Evolutionary conservation across 1,139 yeast genomes (phyloP), one percentile per base, ranked within the genome.

Genomic region (Pichia norvegensis): DNA sequence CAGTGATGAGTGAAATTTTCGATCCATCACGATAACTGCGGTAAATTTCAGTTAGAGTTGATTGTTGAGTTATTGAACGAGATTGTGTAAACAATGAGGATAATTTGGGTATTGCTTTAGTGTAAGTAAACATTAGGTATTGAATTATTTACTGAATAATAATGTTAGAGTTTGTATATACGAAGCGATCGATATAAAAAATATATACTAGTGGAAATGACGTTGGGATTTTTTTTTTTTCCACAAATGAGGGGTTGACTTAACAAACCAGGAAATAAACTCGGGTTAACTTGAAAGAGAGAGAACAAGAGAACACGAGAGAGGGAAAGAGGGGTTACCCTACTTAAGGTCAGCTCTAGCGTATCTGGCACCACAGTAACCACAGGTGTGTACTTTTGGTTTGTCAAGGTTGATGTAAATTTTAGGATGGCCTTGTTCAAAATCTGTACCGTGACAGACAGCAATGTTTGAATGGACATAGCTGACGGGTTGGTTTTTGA

Each of bases 401-500:
- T 78, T 80, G 62, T 85, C 95, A 61, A 85, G 74, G 66, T 84
- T 85, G 65, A 86, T 85, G 64, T 69, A 86, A 35, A 86, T 79
- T 66, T 82, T 84, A 43, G 95, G 95, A 63, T 86, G 95, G 21
- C 95, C 95, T 58, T 79, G 85, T 33, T 46, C 49, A 23, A 49
- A 76, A 58, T 73, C 79, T 57, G 86, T 85, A 36, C 95, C 95
- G 60, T 84, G 87, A 62, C 95, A 86, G 20, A 83, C 94, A 2
- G 95, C 95, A 48, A 79, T 64, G 58, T 76, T 74, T 22, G 51
- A 49, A 55, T 76, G 77, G 40, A 85, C 69, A 62, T 76, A 83
- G 57, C 78, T 69, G 42, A 86, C 68, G 11, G 95, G 95, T 60
- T 80, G 79, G 60, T 82, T 67, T 38, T 85, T 81, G 59, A 86